phyloP scores from a whole-genome alignment of 2,329 filamentous ascomycete genomes.

The Calonectria hongkongensis region DNA sequence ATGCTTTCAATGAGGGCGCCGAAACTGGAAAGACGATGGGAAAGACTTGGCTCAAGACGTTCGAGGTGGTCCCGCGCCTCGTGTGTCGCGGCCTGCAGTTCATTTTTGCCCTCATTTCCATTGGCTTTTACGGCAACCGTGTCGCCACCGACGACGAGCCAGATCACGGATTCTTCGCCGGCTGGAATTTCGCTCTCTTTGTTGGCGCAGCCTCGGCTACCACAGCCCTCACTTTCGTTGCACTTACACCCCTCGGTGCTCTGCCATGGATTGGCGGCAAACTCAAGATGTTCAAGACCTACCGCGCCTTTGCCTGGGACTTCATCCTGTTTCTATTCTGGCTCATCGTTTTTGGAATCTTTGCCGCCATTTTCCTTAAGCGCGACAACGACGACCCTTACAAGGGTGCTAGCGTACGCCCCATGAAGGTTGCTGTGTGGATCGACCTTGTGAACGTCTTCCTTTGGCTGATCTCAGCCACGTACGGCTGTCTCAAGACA shows the following conservation, averaged over 20 bases:
- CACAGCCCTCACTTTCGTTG: slow-evolving; percentile 68
- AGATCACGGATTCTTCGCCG: slow-evolving; percentile 66
- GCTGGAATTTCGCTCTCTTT: slow-evolving; percentile 80
- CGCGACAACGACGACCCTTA: slow-evolving; percentile 71
- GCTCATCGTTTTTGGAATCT: slow-evolving; percentile 82
- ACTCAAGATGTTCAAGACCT: slow-evolving; percentile 61
- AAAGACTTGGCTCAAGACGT: slow-evolving; percentile 67
- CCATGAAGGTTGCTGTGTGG: slow-evolving; percentile 85
- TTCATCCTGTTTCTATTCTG: slow-evolving; percentile 69
- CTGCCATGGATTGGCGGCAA: slow-evolving; percentile 58
- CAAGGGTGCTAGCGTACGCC: slow-evolving; percentile 63
- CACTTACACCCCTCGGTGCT: slow-evolving; percentile 60
- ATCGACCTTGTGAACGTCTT: slow-evolving; percentile 80
- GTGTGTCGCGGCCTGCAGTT: slow-evolving; percentile 80
- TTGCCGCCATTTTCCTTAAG: slow-evolving; percentile 81
- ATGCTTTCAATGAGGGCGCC: slow-evolving; percentile 59
- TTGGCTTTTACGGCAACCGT: slow-evolving; percentile 80
- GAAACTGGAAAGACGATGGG: slow-evolving; percentile 64
- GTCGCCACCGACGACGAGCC: slow-evolving; percentile 63
- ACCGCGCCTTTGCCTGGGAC: slow-evolving; percentile 68
- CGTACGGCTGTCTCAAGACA: slow-evolving; percentile 64
- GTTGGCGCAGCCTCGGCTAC: slow-evolving; percentile 73
- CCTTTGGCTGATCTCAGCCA: slow-evolving; percentile 75
- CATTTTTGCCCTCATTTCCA: slow-evolving; percentile 80
- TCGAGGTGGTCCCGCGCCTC: slow-evolving; percentile 68